Evolutionary conservation across 805 yeast species (phyloP), one percentile per base, ranked within the genome.

Genomic region (Candida germanica): DNA sequence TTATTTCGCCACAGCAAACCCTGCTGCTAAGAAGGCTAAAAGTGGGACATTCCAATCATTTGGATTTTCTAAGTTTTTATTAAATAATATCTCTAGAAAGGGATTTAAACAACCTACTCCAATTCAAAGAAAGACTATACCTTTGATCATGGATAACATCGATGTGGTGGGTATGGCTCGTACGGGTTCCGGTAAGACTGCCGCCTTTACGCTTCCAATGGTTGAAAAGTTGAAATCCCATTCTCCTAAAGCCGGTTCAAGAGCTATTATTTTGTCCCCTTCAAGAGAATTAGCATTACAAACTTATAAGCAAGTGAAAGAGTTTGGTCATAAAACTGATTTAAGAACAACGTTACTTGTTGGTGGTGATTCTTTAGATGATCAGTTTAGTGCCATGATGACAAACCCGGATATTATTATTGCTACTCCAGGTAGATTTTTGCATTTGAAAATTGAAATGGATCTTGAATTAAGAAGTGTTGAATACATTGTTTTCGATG

Each of bases 151-250:
- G 66, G 87, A 84, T 31, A 83, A 79, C 37, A 73, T 94, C 54
- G 98, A 93, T 63, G 95, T 93, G 27, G 98, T 93, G 11, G 99
- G 97, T 56, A 93, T 93, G 99, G 99, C 99, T 11, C 76, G 99
- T 54, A 93, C 99, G 0, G 99, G 99, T 52, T 86, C 96, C 17
- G 99, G 99, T 71, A 93, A 93, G 57, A 93, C 99, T 0, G 98
- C 98, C 6, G 98, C 98, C 1, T 93, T 93, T 57, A 75, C 87
- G 14, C 64, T 93, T 36, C 99, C 99, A 3, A 71, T 93, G 68
- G 72, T 93, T 46, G 97, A 93, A 50, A 81, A 77, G 54, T 70
- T 91, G 48, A 87, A 86, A 58, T 61, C 79, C 2, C 97, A 91
- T 56, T 77, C 85, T 29, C 88, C 95, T 20, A 84, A 79, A 54